Percentiles rank a stretch among this genome's conserved stretches.
Evolutionary conservation across 2,329 filamentous ascomycete species (phyloP).

Genomic region (Leptographium galeiforme): DNA sequence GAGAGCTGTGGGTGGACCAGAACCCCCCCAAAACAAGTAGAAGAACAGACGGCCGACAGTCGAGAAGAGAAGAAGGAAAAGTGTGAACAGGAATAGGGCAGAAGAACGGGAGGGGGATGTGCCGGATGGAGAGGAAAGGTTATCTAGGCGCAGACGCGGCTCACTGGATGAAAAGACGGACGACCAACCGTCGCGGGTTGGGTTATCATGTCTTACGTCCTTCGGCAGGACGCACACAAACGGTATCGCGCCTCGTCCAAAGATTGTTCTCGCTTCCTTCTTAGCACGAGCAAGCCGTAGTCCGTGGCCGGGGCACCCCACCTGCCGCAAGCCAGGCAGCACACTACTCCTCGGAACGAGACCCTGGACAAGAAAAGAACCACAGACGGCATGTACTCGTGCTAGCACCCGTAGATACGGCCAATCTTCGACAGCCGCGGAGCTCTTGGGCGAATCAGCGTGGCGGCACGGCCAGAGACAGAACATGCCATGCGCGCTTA

Average conservation of each 20-base stretch:
- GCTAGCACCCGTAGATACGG: no score
- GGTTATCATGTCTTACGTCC: slow-evolving; percentile 5
- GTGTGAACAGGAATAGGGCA: neutral
- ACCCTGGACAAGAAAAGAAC: no score
- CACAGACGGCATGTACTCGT: no score
- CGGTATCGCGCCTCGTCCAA: neutral
- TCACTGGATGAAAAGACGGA: neutral
- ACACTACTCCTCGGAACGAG: neutral
- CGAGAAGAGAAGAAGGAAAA: neutral
- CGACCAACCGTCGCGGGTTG: slow-evolving; percentile 4
- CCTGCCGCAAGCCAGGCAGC: neutral
- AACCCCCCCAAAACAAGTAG: neutral
- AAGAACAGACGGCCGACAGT: no score
- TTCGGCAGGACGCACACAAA: neutral
- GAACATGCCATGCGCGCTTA: no score
- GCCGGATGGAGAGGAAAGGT: neutral
- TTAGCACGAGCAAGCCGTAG: neutral
- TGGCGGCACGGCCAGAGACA: no score
- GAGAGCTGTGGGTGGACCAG: neutral
- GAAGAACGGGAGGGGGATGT: neutral
- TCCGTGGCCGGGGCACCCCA: no score
- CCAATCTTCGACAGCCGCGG: no score
- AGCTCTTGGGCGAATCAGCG: no score
- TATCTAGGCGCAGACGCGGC: neutral
- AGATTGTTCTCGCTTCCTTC: neutral